phyloP scores from a whole-genome alignment of 257 asterid genomes.

The Scutellaria barbata region DNA sequence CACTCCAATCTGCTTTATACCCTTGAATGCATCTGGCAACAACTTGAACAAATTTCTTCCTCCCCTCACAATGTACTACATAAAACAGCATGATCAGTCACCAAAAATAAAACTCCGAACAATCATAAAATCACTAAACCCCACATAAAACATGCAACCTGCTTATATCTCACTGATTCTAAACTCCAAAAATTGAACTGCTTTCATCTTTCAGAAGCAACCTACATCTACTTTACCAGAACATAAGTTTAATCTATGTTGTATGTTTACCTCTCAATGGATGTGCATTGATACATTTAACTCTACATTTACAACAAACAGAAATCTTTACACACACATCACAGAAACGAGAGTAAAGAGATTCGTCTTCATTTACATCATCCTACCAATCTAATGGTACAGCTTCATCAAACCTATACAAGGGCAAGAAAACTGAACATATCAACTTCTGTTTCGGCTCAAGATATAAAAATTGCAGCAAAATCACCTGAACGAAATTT shows the following conservation, averaged over 20 bases:
- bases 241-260: not conserved
- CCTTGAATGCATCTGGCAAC: constrained; percentile 92
- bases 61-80: constrained; percentile 93
- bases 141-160: not conserved
- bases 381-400: not conserved
- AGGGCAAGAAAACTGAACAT: not conserved
- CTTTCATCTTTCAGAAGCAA: constrained; percentile 10
- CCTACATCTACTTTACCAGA: not conserved
- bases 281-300: not conserved
- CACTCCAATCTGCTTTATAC: constrained; percentile 94
- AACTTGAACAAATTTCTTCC: constrained; percentile 86
- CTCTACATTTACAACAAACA: not conserved
- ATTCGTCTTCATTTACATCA: not conserved
- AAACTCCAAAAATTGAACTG: not conserved
- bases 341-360: not conserved
- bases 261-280: not conserved
- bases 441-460: not conserved
- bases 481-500: not conserved
- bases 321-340: not conserved
- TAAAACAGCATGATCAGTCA: constrained; percentile 9
- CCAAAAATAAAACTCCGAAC: not conserved
- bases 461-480: not conserved
- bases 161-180: not conserved
- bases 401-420: not conserved
- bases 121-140: not conserved